Evolutionary conservation across 345 rosid species (phyloP).

Genomic region (Acer saccharum): DNA sequence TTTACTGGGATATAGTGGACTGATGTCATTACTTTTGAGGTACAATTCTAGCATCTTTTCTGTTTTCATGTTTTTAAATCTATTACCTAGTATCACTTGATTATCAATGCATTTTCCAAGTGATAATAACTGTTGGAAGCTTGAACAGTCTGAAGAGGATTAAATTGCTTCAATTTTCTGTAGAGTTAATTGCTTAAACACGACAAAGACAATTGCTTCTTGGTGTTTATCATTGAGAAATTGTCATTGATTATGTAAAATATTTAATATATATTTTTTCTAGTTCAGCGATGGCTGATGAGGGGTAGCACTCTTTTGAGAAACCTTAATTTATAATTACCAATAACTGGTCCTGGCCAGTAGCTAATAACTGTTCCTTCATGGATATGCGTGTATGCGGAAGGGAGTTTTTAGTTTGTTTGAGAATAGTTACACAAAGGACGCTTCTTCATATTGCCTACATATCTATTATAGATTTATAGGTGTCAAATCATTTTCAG

Average conservation of each 20-base stretch:
- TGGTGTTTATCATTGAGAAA: not conserved
- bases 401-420: not conserved
- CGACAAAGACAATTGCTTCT: slow-evolving; percentile 1
- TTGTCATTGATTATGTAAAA: not conserved
- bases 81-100: slow-evolving; percentile 1
- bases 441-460: slow-evolving; percentile 2
- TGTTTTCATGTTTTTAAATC: not conserved
- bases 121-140: not conserved
- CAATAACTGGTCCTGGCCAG: not conserved
- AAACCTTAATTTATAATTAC: not conserved
- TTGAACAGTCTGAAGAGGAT: not conserved
- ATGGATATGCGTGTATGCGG: not conserved
- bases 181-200: not conserved
- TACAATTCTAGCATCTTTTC: slow-evolving; percentile 26
- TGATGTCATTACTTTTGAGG: slow-evolving; percentile 72
- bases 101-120: not conserved
- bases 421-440: not conserved
- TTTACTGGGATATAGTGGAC: slow-evolving; percentile 89
- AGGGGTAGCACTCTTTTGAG: not conserved
- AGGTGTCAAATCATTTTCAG: slow-evolving; percentile 3
- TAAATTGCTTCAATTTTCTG: not conserved
- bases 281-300: not conserved
- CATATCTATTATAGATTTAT: not conserved
- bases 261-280: not conserved
- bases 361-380: not conserved